These are phyloP conservation scores for Fusarium metavorans DNA, from an alignment of 2,329 filamentous ascomycete species.

Conservation along the genomic window DNA sequence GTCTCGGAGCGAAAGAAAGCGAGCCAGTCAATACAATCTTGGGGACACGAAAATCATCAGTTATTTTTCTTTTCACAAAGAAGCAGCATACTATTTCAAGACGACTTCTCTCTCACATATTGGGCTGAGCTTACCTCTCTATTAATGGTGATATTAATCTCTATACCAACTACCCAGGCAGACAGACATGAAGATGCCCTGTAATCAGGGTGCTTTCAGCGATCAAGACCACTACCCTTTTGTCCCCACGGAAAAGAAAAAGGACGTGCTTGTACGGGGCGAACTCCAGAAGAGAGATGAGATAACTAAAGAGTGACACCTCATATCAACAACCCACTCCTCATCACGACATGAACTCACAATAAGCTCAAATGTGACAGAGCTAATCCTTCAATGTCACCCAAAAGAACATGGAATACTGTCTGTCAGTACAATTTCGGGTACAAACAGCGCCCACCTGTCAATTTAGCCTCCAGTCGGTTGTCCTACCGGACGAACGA, in stretches of 20 bases:
- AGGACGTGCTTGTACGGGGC: not conserved
- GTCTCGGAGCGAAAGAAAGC: not conserved
- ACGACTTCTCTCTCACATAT: not conserved
- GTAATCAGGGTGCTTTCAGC: not conserved
- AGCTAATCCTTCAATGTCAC: not conserved
- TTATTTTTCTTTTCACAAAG: not conserved
- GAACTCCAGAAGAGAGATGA: not conserved
- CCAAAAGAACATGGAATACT: not conserved
- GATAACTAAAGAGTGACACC: not conserved
- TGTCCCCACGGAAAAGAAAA: not conserved
- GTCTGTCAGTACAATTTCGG: not conserved
- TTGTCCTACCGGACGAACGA: not conserved
- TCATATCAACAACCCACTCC: not conserved
- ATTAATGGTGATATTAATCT: not conserved
- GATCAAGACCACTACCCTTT: not conserved
- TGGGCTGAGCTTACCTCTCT: not conserved
- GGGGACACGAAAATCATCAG: not conserved
- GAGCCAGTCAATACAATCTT: not conserved
- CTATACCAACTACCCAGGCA: not conserved
- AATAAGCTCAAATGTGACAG: not conserved
- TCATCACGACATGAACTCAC: not conserved
- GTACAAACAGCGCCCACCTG: not conserved
- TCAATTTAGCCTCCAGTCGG: not conserved
- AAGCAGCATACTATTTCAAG: not conserved
- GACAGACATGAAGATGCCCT: not conserved